phyloP scores from a whole-genome alignment of 768 basidiomycete species.

The Mrakia gelida region DNA sequence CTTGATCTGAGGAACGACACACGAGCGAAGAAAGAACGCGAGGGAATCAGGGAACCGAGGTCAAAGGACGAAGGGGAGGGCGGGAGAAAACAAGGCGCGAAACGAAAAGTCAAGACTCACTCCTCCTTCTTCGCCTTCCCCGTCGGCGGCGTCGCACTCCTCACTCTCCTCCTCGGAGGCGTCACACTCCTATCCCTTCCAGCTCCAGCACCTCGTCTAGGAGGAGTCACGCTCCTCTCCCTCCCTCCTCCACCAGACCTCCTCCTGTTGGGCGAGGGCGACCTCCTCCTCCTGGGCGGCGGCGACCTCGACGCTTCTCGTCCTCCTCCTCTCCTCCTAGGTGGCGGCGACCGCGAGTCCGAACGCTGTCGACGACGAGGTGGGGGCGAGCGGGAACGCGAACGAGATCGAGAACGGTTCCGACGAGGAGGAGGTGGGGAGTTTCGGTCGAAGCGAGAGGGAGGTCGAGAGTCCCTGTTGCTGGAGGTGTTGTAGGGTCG shows the following conservation, averaged over 20 bases:
- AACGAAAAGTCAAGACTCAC: neutral
- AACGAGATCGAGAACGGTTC: conserved; percentile 42
- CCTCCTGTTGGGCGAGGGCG: neutral
- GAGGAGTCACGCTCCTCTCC: neutral
- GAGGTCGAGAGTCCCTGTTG: conserved; percentile 15
- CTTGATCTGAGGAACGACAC: neutral
- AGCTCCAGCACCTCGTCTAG: neutral
- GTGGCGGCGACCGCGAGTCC: conserved; percentile 47
- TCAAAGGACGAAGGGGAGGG: neutral
- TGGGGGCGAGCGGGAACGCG: conserved; percentile 46
- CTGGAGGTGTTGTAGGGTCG: neutral
- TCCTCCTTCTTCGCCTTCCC: neutral
- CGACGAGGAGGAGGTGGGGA: conserved; percentile 36
- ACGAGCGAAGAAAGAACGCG: neutral
- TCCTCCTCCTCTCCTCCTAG: conserved; percentile 44
- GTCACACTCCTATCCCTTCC: too few species aligned
- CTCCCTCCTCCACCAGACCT: neutral
- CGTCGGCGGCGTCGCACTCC: too few species aligned
- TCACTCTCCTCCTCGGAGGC: neutral
- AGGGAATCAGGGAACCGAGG: neutral
- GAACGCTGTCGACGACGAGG: conserved; percentile 34
- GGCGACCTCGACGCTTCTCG: conserved; percentile 2
- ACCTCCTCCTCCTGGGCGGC: neutral
- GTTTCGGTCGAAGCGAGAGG: conserved; percentile 26
- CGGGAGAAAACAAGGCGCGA: neutral